phyloP scores from a whole-genome alignment of 2,329 filamentous ascomycete genomes.

The Fusarium austroafricanum region DNA sequence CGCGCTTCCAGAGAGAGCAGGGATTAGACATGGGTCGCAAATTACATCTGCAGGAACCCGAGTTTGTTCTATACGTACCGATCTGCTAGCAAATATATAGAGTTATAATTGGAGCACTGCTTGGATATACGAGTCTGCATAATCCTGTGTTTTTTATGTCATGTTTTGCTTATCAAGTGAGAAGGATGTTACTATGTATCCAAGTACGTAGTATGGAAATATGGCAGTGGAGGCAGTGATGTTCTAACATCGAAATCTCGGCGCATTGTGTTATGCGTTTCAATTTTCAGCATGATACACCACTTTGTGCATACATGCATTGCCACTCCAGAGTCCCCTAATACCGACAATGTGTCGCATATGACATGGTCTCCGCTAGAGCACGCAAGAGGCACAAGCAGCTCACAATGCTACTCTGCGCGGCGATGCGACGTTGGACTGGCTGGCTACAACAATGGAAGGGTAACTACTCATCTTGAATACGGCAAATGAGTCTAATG shows the following conservation, averaged over 20 bases:
- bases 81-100: constrained; percentile 11
- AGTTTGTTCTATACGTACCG: constrained; percentile 12
- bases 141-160: background rate
- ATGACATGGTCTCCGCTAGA: constrained; percentile 21
- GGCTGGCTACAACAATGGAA: constrained; percentile 1
- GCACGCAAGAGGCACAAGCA: constrained; percentile 33
- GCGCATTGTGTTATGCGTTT: constrained; percentile 21
- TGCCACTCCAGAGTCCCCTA: background rate
- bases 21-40: constrained; percentile 41
- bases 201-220: too few relatives aligned
- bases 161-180: background rate
- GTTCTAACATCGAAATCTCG: background rate
- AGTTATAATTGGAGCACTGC: background rate
- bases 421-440: constrained; percentile 28
- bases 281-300: background rate
- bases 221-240: background rate
- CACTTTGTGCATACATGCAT: constrained; percentile 15
- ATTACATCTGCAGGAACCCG: constrained; percentile 45
- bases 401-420: constrained; percentile 37
- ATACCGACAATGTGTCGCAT: background rate
- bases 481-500: background rate
- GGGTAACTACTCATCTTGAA: background rate
- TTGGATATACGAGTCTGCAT: background rate
- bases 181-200: background rate
- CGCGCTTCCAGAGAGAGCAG: constrained; percentile 31